Conservation (phyloP, 768 basidiomycete species). For the Xerocomellus intermedius region DNA sequence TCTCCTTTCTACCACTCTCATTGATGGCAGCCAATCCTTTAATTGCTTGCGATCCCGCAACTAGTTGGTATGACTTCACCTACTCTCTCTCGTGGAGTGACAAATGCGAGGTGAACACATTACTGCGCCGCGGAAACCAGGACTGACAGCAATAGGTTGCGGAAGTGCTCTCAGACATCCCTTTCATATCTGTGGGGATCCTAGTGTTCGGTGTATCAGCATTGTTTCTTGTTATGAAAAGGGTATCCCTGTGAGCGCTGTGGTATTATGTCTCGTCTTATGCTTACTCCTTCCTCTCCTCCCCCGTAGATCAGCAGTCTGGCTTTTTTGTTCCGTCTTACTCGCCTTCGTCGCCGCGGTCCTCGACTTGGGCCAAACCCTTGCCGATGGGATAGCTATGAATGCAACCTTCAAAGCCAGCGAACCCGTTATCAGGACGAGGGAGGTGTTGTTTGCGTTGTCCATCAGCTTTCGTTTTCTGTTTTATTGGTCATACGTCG, state of each 20-base stretch:
- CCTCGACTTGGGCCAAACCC: conserved; percentile 57
- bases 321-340: conserved; percentile 56
- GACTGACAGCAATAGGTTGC: conserved; percentile 43
- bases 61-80: conserved; percentile 23
- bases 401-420: conserved; percentile 18
- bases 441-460: conserved; percentile 59
- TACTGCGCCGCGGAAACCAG: neutral
- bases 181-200: conserved; percentile 65
- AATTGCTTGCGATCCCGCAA: conserved; percentile 9
- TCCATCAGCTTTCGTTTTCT: conserved; percentile 59
- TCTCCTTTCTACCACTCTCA: conserved; percentile 16
- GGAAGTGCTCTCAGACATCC: conserved; percentile 60
- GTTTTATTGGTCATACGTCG: conserved; percentile 68
- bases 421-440: conserved; percentile 43
- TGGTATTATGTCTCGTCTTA: neutral
- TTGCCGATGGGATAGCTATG: conserved; percentile 38
- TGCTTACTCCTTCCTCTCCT: neutral
- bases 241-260: conserved; percentile 47
- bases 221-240: conserved; percentile 54
- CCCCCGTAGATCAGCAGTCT: conserved; percentile 41
- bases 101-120: conserved; percentile 43
- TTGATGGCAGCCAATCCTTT: conserved; percentile 18
- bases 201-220: conserved; percentile 59
- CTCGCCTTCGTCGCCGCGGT: conserved; percentile 61
- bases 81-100: conserved; percentile 38